Conservation (phyloP, 2,329 filamentous ascomycete species). For the Aspergillus aculeatinus region DNA sequence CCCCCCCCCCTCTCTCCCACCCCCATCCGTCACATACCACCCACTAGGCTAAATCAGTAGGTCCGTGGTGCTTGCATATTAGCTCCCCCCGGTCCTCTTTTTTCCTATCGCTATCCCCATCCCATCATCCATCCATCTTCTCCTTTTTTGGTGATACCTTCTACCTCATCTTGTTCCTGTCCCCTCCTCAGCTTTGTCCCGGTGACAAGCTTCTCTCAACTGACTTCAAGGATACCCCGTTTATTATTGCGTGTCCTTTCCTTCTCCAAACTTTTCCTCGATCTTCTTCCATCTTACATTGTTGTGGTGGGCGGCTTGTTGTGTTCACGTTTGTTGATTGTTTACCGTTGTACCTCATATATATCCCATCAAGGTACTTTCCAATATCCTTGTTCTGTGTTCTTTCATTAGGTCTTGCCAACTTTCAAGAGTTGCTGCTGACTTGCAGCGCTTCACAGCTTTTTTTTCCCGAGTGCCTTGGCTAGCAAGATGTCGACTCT, state of each 20-base stretch:
- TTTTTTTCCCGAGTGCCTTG: constrained; percentile 18
- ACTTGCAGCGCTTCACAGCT: constrained; percentile 18
- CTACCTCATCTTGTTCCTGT: constrained; percentile 17
- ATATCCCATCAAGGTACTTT: constrained; percentile 8
- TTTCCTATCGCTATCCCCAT: constrained; percentile 3
- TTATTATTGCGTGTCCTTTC: constrained; percentile 5
- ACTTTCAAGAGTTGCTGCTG: constrained; percentile 8
- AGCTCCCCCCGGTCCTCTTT: constrained; percentile 21
- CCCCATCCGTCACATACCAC: constrained; percentile 15
- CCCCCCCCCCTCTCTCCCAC: constrained; percentile 9
- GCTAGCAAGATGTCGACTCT: constrained; percentile 37
- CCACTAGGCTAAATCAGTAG: constrained; percentile 20
- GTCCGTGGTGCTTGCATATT: constrained; percentile 25
- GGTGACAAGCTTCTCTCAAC: constrained; percentile 21
- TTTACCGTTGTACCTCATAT: constrained; percentile 1
- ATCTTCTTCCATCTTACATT: constrained; percentile 10
- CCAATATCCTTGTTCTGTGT: neutral
- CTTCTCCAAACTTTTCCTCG: constrained; percentile 1
- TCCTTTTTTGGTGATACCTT: too few species aligned
- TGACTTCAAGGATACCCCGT: constrained; percentile 9
- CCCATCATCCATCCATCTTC: constrained; percentile 5
- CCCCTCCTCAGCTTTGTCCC: constrained; percentile 20
- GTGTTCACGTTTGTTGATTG: constrained; percentile 15
- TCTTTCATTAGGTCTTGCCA: neutral
- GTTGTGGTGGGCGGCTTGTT: constrained; percentile 15